Percentiles rank a stretch among this genome's conserved stretches.
Evolutionary conservation across 768 basidiomycete genomes (phyloP).

Genomic region (Candolleomyces eurysporus): DNA sequence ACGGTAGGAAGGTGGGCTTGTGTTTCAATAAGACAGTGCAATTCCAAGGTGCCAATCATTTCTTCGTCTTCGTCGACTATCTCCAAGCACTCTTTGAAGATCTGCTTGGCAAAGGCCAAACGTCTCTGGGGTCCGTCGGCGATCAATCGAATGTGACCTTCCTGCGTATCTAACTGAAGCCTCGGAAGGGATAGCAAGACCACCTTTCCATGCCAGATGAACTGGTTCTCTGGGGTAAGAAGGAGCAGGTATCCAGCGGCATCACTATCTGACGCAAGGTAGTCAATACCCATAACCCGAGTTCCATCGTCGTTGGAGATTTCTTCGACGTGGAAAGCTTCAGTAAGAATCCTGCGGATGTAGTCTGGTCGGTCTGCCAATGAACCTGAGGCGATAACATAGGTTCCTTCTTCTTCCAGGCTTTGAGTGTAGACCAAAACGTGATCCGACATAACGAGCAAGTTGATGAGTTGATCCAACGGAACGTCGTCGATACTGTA

Average conservation of each 20-base stretch:
- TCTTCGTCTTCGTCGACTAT: conserved; percentile 67
- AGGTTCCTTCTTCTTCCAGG: conserved; percentile 88
- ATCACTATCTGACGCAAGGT: conserved; percentile 52
- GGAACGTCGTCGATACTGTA: conserved; percentile 71
- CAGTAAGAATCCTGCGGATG: conserved; percentile 76
- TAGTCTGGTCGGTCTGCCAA: conserved; percentile 74
- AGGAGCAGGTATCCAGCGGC: conserved; percentile 78
- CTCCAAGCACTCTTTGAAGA: conserved; percentile 65
- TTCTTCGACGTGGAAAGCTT: conserved; percentile 82
- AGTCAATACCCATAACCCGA: conserved; percentile 34
- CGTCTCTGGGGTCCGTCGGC: conserved; percentile 85
- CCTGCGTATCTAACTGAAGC: conserved; percentile 80
- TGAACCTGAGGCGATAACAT: conserved; percentile 79
- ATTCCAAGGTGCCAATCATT: conserved; percentile 33
- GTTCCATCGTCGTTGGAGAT: conserved; percentile 53
- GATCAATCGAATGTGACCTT: conserved; percentile 87
- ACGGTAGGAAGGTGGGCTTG: conserved; percentile 91
- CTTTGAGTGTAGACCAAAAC: conserved; percentile 89
- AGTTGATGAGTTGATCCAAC: conserved; percentile 76
- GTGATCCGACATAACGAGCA: conserved; percentile 82
- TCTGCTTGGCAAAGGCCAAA: conserved; percentile 72
- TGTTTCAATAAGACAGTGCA: conserved; percentile 64
- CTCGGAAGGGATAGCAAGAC: conserved; percentile 73
- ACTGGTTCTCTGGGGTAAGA: conserved; percentile 80
- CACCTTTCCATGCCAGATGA: conserved; percentile 90